Base-by-base conservation (phyloP, 2,329 filamentous ascomycete genomes). In the Gliomastix tumulicola region DNA sequence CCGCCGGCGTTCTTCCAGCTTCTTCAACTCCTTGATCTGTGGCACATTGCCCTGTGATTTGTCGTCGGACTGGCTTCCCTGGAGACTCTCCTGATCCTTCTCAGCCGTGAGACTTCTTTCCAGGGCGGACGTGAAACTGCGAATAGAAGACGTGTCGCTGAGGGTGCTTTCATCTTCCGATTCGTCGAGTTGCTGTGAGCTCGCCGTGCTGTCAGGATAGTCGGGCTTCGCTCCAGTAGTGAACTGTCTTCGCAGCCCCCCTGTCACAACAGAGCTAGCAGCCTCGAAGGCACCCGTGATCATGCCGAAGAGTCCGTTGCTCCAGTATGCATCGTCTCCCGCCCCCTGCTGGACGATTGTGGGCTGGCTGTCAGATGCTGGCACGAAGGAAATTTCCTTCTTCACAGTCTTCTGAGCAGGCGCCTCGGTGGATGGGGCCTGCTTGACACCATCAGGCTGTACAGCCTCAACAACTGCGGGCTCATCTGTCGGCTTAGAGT, bases 21-120 rank as follows among this genome's bases (percentile, higher is more conserved):
- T 83, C 40, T 66, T 63, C 4, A 88, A 67, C 46, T 85, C 79
- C 48, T 79, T 82, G 20, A 84, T 79, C 44, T 51, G 32, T 37
- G 55, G 27, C 45, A 53, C 39, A 44, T 51, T 42, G 40, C 21
- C 38, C 7, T 47, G 51, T 9, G 39, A 53, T 27, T 46, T 53
- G 3, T 66, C 65, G 22, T 65, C 60, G 2, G 64, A 70, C 16
- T 49, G 43, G 19, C 45, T 54, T 35, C 48, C 54, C 4, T 47
- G 41, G 5, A 45, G 39, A 8, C 33, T 42, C 12, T 49, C 49
- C n/a, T 53, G 50, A n/a, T n/a, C n/a, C n/a, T n/a, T n/a, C 22
- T 55, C 53, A 8, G 54, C 48, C 10, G 49, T 53, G 15, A 54
- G 33, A 16, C 49, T 50, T 27, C 41, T 49, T 36, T 72, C 65